Percentiles rank a stretch among this genome's conserved stretches.
phyloP scores from a whole-genome alignment of 805 yeast genomes.

The Martiniozyma abietophila region DNA sequence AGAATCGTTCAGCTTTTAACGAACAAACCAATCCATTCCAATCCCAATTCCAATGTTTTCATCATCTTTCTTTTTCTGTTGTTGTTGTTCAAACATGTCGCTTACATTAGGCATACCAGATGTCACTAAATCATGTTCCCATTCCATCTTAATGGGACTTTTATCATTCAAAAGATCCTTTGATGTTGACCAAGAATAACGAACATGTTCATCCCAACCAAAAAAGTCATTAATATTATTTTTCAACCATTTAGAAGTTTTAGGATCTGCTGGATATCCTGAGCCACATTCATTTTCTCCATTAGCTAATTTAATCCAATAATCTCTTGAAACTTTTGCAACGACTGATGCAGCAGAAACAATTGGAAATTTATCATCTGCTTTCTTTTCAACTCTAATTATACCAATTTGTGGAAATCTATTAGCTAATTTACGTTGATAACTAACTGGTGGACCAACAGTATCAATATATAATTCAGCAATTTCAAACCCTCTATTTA shows the following conservation, averaged over 20 bases:
- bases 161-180: constrained; percentile 54
- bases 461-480: constrained; percentile 84
- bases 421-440: constrained; percentile 62
- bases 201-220: constrained; percentile 71
- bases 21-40: constrained; percentile 8
- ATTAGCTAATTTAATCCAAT: constrained; percentile 15
- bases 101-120: constrained; percentile 8
- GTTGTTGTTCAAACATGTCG: constrained; percentile 5
- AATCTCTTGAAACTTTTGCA: constrained; percentile 93
- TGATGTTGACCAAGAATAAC: constrained; percentile 95
- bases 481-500: constrained; percentile 33
- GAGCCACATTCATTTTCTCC: constrained; percentile 52
- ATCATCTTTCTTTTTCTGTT: neutral
- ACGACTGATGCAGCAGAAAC: constrained; percentile 93
- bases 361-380: constrained; percentile 85
- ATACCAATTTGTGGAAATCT: constrained; percentile 50
- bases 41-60: neutral
- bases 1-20: too few relatives aligned
- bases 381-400: constrained; percentile 86
- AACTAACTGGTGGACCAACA: constrained; percentile 88
- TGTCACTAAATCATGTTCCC: constrained; percentile 40
- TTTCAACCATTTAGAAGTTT: constrained; percentile 70
- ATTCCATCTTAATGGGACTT: constrained; percentile 42
- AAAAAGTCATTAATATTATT: constrained; percentile 56
- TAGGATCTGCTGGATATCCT: constrained; percentile 93